These are phyloP conservation scores for Rhododendron mucronatum DNA, from an alignment of 148 eudicot genomes.

Conservation along the genomic window DNA sequence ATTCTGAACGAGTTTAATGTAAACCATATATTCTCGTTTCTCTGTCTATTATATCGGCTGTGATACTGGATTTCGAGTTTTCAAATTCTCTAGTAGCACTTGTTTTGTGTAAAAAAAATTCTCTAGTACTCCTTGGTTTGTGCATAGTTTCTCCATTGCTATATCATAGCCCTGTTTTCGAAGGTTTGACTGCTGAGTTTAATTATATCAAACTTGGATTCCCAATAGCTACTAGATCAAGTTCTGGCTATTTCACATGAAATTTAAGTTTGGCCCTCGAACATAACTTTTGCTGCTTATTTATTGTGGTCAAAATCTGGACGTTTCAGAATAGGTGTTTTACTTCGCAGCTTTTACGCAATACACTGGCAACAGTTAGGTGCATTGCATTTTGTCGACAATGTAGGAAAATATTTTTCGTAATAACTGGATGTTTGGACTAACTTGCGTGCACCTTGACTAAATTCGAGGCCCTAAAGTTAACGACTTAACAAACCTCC, in stretches of 20 bases:
- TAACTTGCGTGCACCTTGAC: neutral
- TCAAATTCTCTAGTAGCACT: neutral
- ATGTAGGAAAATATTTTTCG: neutral
- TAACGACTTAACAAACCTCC: neutral
- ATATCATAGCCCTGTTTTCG: neutral
- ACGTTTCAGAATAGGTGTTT: neutral
- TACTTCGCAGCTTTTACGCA: neutral
- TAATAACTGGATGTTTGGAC: neutral
- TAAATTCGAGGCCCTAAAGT: neutral
- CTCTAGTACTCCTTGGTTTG: neutral
- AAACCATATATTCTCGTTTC: neutral
- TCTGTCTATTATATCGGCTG: neutral
- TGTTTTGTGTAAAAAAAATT: neutral
- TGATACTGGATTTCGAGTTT: neutral
- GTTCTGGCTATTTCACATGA: neutral
- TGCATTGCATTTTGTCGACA: neutral
- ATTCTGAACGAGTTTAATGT: neutral
- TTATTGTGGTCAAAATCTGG: neutral
- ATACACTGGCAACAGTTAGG: neutral
- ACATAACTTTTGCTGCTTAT: neutral
- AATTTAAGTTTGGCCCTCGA: neutral
- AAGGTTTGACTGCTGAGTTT: neutral
- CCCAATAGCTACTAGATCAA: neutral
- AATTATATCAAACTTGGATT: neutral
- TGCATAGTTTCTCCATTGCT: neutral